phyloP scores from a whole-genome alignment of 495 filamentous ascomycete species.

The Neurospora sp. region DNA sequence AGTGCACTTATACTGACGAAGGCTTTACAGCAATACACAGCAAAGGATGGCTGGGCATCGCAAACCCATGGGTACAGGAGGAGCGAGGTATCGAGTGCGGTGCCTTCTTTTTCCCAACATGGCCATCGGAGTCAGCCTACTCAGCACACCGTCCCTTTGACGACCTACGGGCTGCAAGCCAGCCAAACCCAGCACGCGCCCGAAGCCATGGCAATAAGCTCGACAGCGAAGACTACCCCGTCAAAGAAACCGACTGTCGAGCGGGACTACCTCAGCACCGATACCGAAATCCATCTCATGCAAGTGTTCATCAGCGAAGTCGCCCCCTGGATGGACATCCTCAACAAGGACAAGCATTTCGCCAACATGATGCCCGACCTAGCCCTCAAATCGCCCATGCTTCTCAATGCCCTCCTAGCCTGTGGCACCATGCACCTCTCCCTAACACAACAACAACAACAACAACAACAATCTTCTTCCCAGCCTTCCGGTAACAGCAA shows the following conservation, averaged over 20 bases:
- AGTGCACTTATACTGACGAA: neutral
- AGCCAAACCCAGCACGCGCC: neutral
- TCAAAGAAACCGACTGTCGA: slow-evolving; percentile 11
- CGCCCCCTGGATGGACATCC: slow-evolving; percentile 86
- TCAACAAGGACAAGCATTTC: slow-evolving; percentile 86
- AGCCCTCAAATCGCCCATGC: slow-evolving; percentile 72
- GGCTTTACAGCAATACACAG: neutral
- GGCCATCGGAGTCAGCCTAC: neutral
- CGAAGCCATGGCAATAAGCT: neutral
- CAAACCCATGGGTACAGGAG: slow-evolving; percentile 14
- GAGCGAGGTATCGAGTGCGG: slow-evolving; percentile 20
- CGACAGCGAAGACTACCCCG: neutral
- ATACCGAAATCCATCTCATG: slow-evolving; percentile 75
- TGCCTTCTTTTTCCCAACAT: slow-evolving; percentile 8
- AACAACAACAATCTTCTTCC: slow-evolving; percentile 30
- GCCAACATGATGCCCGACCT: slow-evolving; percentile 71
- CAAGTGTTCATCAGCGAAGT: slow-evolving; percentile 89
- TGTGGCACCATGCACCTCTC: slow-evolving; percentile 78
- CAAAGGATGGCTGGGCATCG: neutral
- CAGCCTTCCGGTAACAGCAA: neutral
- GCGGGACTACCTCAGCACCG: slow-evolving; percentile 50
- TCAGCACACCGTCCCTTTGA: neutral
- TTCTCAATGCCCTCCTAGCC: slow-evolving; percentile 84
- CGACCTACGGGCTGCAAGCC: neutral
- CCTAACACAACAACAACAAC: slow-evolving; percentile 48